Percentiles rank a stretch among this genome's conserved stretches.
Conservation (phyloP, 768 basidiomycete species). For the Leccinellum rugosiceps region DNA sequence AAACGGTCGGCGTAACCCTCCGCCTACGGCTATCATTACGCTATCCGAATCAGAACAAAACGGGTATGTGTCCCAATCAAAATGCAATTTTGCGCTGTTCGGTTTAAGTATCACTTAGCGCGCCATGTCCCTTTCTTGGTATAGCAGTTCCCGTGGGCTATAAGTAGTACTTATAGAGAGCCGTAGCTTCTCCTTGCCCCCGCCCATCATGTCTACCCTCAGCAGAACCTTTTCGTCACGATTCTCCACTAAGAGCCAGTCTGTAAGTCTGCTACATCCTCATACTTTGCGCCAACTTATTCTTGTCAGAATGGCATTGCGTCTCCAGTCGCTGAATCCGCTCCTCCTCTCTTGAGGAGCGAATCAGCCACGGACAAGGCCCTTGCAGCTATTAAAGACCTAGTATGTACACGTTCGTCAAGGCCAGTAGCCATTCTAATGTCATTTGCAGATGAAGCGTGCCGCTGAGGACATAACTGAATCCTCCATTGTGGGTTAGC, state of each 20-base stretch:
- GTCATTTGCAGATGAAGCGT: conserved; percentile 26
- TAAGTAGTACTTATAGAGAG: conserved; percentile 21
- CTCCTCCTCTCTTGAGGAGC: background rate
- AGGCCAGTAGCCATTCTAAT: background rate
- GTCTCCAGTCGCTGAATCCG: conserved; percentile 13
- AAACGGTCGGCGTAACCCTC: background rate
- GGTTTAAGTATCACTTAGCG: conserved; percentile 16
- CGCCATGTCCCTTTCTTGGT: conserved; percentile 20
- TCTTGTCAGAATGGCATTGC: conserved; percentile 6
- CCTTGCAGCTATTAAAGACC: conserved; percentile 27
- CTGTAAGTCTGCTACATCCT: conserved; percentile 16
- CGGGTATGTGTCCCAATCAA: conserved; percentile 1
- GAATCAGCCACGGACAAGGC: conserved; percentile 25
- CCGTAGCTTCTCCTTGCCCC: background rate
- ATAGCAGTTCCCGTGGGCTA: conserved; percentile 17
- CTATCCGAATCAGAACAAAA: background rate
- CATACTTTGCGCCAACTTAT: background rate
- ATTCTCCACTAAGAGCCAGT: conserved; percentile 26
- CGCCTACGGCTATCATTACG: conserved; percentile 1
- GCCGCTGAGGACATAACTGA: conserved; percentile 30
- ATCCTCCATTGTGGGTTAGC: conserved; percentile 20
- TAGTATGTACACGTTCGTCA: conserved; percentile 14
- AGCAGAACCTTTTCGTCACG: conserved; percentile 29
- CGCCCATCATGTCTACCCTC: conserved; percentile 26
- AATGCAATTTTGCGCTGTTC: conserved; percentile 15